phyloP scores from a whole-genome alignment of 2,329 filamentous ascomycete species.

The Drechslera avenae region DNA sequence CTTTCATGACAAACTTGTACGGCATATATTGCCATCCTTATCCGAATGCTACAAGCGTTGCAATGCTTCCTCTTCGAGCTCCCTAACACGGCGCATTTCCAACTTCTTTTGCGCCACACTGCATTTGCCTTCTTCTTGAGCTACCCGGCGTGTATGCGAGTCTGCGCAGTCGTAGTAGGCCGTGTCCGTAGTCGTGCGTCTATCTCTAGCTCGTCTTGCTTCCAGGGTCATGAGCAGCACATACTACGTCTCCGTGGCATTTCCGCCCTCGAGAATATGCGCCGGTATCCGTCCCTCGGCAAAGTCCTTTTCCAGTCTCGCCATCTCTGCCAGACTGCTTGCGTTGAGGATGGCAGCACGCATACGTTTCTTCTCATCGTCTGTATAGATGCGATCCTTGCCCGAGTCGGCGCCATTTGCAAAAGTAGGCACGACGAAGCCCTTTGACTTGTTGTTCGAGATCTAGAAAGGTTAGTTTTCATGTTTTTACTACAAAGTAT shows the following conservation, averaged over 20 bases:
- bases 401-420: slow-evolving; percentile 43
- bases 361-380: slow-evolving; percentile 82
- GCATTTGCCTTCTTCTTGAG: not conserved
- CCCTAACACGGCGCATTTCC: not conserved
- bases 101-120: not conserved
- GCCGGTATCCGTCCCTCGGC: slow-evolving; percentile 82
- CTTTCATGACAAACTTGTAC: not conserved
- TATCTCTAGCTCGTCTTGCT: not conserved
- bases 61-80: not conserved
- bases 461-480: slow-evolving; percentile 59
- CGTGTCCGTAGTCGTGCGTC: not conserved
- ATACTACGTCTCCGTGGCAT: slow-evolving; percentile 38
- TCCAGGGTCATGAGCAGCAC: not conserved
- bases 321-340: slow-evolving; percentile 87
- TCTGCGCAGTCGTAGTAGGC: not conserved
- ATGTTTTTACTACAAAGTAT: not conserved
- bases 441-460: slow-evolving; percentile 80
- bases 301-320: slow-evolving; percentile 85
- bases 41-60: not conserved
- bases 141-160: not conserved
- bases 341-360: slow-evolving; percentile 88
- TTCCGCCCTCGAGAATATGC: slow-evolving; percentile 34
- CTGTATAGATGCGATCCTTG: slow-evolving; percentile 75
- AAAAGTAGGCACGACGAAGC: slow-evolving; percentile 64
- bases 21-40: not conserved